Evolutionary conservation across 208 protist genomes (phyloP).

Genomic region (Leishmania martiniquensis): DNA sequence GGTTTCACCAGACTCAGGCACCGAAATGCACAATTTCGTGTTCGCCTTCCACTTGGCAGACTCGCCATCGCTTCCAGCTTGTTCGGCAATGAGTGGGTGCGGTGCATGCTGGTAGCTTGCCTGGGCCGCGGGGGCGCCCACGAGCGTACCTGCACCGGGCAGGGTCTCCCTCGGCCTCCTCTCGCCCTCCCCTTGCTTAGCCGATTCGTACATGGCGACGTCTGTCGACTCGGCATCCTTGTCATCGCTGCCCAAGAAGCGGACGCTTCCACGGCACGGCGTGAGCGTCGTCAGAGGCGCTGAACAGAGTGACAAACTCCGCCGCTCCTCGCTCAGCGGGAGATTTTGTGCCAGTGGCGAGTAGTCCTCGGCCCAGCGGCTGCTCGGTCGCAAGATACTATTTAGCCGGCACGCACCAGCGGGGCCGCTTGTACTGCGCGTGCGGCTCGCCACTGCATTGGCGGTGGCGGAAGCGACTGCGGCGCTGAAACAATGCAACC

Average conservation of each 20-base stretch:
- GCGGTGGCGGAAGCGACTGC: neutral
- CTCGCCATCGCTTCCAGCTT: neutral
- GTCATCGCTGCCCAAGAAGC: conserved; percentile 4
- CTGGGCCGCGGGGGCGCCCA: neutral
- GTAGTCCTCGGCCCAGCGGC: neutral
- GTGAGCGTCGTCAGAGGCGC: neutral
- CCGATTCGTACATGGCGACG: neutral
- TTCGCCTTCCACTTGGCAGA: neutral
- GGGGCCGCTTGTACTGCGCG: neutral
- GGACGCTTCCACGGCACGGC: conserved; percentile 12
- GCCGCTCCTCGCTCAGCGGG: neutral
- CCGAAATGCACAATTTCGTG: neutral
- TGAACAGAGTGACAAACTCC: neutral
- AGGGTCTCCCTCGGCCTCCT: neutral
- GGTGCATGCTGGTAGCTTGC: neutral
- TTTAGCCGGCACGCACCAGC: neutral
- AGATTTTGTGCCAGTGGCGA: neutral
- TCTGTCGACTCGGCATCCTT: neutral
- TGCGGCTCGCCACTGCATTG: neutral
- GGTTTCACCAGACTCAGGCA: neutral
- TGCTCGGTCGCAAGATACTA: neutral
- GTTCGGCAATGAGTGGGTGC: neutral
- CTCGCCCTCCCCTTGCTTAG: neutral
- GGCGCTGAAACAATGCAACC: neutral
- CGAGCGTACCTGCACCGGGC: no score